phyloP scores from a whole-genome alignment of 1,139 yeast species.

The Pichia kudriavzevii region DNA sequence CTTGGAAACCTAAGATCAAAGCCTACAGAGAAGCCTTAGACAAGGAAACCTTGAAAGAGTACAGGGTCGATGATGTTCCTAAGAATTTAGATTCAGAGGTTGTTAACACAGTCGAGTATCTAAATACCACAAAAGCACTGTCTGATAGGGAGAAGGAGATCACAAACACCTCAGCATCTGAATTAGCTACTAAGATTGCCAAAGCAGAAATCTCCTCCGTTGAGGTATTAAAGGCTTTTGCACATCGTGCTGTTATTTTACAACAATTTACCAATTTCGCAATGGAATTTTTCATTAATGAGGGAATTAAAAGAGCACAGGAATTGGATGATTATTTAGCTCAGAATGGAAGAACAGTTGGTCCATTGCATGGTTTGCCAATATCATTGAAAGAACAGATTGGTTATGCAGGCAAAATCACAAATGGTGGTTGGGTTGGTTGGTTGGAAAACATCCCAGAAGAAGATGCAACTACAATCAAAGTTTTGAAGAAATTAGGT shows the following conservation, averaged over 20 bases:
- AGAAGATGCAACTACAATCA: conserved; percentile 44
- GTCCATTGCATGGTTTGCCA: conserved; percentile 79
- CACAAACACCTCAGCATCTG: conserved; percentile 38
- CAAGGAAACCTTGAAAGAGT: conserved; percentile 37
- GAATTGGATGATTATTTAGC: conserved; percentile 45
- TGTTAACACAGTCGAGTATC: conserved; percentile 40
- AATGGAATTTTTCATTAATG: conserved; percentile 49
- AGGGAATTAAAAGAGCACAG: conserved; percentile 48
- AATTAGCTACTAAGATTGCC: conserved; percentile 34
- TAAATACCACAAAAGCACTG: conserved; percentile 38
- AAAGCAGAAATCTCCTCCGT: conserved; percentile 31
- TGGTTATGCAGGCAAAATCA: conserved; percentile 46
- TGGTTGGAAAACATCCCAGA: conserved; percentile 42
- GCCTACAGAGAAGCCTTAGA: conserved; percentile 40
- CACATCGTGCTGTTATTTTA: conserved; percentile 37
- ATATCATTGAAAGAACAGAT: conserved; percentile 70
- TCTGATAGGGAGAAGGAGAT: conserved; percentile 39
- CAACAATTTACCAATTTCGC: conserved; percentile 54
- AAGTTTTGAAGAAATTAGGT: conserved; percentile 52
- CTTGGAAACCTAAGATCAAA: conserved; percentile 45
- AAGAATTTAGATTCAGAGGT: conserved; percentile 34
- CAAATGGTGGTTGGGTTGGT: conserved; percentile 60
- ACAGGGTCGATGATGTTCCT: conserved; percentile 35
- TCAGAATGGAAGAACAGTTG: conserved; percentile 51
- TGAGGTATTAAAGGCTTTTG: conserved; percentile 36